Evolutionary conservation across 1,284 basidiomycete genomes (phyloP).

Genomic region (Sparassis latifolia): DNA sequence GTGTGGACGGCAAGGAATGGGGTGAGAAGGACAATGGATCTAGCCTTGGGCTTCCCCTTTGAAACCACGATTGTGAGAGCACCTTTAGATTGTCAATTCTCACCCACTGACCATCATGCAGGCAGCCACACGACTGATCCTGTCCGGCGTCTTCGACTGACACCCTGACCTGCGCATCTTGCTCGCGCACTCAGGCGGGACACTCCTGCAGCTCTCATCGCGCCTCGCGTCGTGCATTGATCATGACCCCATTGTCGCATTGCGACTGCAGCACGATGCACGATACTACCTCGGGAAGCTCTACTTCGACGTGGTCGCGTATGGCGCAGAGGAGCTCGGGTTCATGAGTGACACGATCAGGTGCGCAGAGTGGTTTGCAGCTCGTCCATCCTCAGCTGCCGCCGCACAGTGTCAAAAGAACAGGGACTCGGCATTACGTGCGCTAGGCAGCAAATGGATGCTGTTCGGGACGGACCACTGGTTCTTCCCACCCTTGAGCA

Average conservation of each 20-base stretch:
- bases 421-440: slow-evolving; percentile 14
- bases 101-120: slow-evolving; percentile 24
- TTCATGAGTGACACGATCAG: slow-evolving; percentile 68
- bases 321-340: slow-evolving; percentile 76
- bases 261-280: slow-evolving; percentile 74
- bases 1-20: slow-evolving; percentile 60
- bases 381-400: slow-evolving; percentile 26
- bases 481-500: slow-evolving; percentile 77
- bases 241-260: slow-evolving; percentile 75
- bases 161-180: slow-evolving; percentile 69
- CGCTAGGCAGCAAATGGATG: slow-evolving; percentile 48
- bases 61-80: slow-evolving; percentile 82
- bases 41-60: slow-evolving; percentile 83
- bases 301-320: slow-evolving; percentile 79
- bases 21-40: slow-evolving; percentile 77
- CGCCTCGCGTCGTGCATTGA: slow-evolving; percentile 77
- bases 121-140: slow-evolving; percentile 76
- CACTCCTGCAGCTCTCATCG: slow-evolving; percentile 74
- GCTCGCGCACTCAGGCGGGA: slow-evolving; percentile 81
- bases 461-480: slow-evolving; percentile 87
- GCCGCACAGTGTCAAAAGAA: slow-evolving; percentile 19
- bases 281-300: slow-evolving; percentile 76
- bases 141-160: slow-evolving; percentile 75
- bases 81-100: too few species aligned
- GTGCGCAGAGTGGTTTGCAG: slow-evolving; percentile 48